phyloP scores from a whole-genome alignment of 768 basidiomycete species.

The Rhodotorula kratochvilovae region DNA sequence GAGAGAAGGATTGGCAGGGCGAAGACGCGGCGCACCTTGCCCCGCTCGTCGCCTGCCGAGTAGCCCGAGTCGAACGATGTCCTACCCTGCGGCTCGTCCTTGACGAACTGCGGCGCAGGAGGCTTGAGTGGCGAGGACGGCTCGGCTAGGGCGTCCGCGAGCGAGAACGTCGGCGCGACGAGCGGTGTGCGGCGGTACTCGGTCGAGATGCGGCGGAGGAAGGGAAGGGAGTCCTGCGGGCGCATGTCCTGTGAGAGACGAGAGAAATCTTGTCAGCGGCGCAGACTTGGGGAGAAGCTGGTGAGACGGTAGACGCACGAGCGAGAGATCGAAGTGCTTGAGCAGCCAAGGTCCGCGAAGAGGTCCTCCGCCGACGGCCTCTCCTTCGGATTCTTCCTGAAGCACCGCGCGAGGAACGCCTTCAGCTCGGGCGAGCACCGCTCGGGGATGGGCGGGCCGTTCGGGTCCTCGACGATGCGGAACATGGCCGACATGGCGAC shows the following conservation, averaged over 20 bases:
- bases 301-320: slow-evolving; percentile 55
- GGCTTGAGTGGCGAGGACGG: slow-evolving; percentile 4
- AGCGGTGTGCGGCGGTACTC: slow-evolving; percentile 54
- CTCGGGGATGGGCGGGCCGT: slow-evolving; percentile 77
- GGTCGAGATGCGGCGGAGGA: slow-evolving; percentile 81
- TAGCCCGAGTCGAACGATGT: slow-evolving; percentile 18
- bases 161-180: slow-evolving; percentile 44
- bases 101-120: neutral
- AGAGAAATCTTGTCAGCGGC: too few species aligned
- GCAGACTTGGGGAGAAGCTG: neutral
- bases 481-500: slow-evolving; percentile 71
- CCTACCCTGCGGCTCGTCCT: neutral
- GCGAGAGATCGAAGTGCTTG: slow-evolving; percentile 63
- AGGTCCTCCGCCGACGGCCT: slow-evolving; percentile 81
- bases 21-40: neutral
- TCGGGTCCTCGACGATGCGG: slow-evolving; percentile 83
- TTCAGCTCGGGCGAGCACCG: slow-evolving; percentile 67
- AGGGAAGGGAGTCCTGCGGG: slow-evolving; percentile 90
- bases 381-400: slow-evolving; percentile 74
- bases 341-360: slow-evolving; percentile 89
- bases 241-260: slow-evolving; percentile 60
- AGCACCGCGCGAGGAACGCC: slow-evolving; percentile 81
- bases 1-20: neutral
- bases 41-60: neutral
- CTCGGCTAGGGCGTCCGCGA: neutral